A percentile compares a stretch with the other conserved stretches of the same genome.
These are phyloP conservation scores for Paramyrothecium sp. DNA, from an alignment of 2,329 filamentous ascomycete genomes.

Conservation along the genomic window DNA sequence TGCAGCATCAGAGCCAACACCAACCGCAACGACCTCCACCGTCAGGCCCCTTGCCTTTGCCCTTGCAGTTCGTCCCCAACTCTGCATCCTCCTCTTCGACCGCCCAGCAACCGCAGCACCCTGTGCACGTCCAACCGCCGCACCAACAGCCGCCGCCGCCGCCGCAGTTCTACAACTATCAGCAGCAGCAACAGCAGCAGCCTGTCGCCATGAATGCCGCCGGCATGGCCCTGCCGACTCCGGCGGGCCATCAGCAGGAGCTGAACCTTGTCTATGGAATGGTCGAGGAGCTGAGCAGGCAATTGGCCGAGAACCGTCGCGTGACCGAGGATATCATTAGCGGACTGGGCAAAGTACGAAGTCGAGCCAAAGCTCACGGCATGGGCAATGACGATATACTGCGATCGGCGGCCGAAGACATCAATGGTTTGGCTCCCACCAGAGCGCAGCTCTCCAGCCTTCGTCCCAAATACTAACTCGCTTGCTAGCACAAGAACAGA, in stretches of 20 bases:
- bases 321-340: slow-evolving; percentile 63
- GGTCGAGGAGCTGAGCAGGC: slow-evolving; percentile 65
- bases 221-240: slow-evolving; percentile 54
- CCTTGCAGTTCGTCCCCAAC: too few species aligned
- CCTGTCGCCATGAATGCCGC: slow-evolving; percentile 37
- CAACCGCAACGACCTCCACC: neutral
- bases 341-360: slow-evolving; percentile 61
- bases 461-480: slow-evolving; percentile 3
- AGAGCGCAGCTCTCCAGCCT: slow-evolving; percentile 1
- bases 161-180: neutral
- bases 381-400: slow-evolving; percentile 60
- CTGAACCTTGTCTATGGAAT: slow-evolving; percentile 67
- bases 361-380: slow-evolving; percentile 49
- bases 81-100: too few species aligned
- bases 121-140: too few species aligned
- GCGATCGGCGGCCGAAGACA: slow-evolving; percentile 51
- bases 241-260: slow-evolving; percentile 67
- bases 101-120: too few species aligned
- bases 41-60: neutral
- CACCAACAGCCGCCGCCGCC: neutral
- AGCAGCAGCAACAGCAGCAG: neutral
- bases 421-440: slow-evolving; percentile 46
- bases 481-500: slow-evolving; percentile 51
- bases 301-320: slow-evolving; percentile 60
- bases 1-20: neutral